Percentiles rank a stretch among this genome's conserved stretches.
Evolutionary conservation across 805 yeast genomes (phyloP).

Genomic region (Allodekkera sacchari): DNA sequence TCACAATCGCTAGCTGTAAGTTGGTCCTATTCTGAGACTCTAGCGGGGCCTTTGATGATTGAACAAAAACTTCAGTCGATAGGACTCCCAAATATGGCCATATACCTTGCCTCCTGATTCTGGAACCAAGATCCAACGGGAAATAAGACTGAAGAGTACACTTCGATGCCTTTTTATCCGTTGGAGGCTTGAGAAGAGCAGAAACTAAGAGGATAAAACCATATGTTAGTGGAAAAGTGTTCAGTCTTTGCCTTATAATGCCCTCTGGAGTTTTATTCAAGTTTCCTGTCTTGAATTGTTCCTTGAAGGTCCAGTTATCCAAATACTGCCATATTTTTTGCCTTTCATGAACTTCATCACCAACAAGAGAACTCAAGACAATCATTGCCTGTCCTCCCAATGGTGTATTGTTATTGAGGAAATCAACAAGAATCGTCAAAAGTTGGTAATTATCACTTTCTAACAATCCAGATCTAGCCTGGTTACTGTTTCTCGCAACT

Average conservation of each 20-base stretch:
- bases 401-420: conserved; percentile 20
- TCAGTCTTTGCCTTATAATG: conserved; percentile 14
- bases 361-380: conserved; percentile 50
- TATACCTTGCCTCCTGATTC: conserved; percentile 57
- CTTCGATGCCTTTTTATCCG: conserved; percentile 22
- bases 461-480: conserved; percentile 23
- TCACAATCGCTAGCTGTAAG: conserved; percentile 48
- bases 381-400: conserved; percentile 44
- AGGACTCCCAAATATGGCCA: conserved; percentile 77
- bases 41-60: conserved; percentile 33
- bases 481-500: conserved; percentile 35
- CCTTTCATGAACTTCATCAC: conserved; percentile 33
- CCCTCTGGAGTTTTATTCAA: conserved; percentile 26
- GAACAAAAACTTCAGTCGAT: conserved; percentile 55
- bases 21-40: conserved; percentile 28
- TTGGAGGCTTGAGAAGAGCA: conserved; percentile 24
- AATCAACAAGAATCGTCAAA: conserved; percentile 18
- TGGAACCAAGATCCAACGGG: conserved; percentile 56
- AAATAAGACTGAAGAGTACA: conserved; percentile 37
- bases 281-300: conserved; percentile 9
- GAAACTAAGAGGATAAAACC: conserved; percentile 57
- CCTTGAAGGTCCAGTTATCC: conserved; percentile 59
- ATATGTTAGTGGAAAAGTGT: conserved; percentile 8
- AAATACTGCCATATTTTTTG: conserved; percentile 56
- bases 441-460: conserved; percentile 26